Evolutionary conservation across 2,329 filamentous ascomycete genomes (phyloP), one percentile per base, ranked within the genome.

Genomic region (Colletotrichum filicis): DNA sequence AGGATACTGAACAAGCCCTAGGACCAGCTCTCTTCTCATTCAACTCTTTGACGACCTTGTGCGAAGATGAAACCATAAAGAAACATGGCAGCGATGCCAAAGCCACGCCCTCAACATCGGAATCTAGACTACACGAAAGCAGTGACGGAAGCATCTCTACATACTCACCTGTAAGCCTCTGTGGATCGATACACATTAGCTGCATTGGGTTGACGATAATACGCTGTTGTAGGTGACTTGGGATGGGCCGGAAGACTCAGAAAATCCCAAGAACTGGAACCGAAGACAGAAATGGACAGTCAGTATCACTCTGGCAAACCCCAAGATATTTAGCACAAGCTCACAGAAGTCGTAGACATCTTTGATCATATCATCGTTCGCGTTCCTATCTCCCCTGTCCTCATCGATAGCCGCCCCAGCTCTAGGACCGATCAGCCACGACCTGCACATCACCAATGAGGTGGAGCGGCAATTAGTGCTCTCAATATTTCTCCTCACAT

Each of bases 341-440:
- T 62, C 3, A 52, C n/a, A 3, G 6, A 11, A 24, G 26, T 9
- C 4, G 19, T 8, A 73, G 66, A 73, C n/a, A 81, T 84, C 32
- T 83, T 82, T 87, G 42, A 83, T 85, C 8, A 83, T 89, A 35
- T 87, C 86, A 0, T 80, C 80, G 22, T 89, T 88, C 74, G 87
- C 86, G 1, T 87, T 89, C 71, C 85, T 89, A 58, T 87, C 86
- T 0, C 87, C 87, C 0, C 83, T 89, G 1, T 86, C 86, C 2
- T 87, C 86, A 3, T 85, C 86, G 3, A 88, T 89, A 61, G 79
- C 79, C 22, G 81, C 81, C 22, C 80, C 81, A 9, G 80, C 80
- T 11, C 63, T 79, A 3, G 52, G 66, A 6, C 77, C 80, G 5
- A 83, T 88, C 28, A 81, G 81, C 5, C 75, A 78, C 1, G 85